Conservation (phyloP, 768 basidiomycete species). For the Hygrophorus russula region DNA sequence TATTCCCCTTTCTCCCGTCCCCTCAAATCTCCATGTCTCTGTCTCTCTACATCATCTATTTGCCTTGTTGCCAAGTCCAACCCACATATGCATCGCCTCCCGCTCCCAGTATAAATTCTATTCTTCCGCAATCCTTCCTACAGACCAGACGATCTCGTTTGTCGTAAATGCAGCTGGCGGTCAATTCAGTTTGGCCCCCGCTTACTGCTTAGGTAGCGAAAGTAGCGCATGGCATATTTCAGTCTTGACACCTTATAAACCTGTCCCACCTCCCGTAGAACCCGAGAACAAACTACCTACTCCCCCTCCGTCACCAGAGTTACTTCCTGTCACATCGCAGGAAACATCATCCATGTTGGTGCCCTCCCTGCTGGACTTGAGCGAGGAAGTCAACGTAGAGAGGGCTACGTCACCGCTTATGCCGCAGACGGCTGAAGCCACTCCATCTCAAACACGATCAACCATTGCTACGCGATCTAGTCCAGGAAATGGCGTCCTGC, state of each 20-base stretch:
- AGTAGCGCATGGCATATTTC: constrained; percentile 19
- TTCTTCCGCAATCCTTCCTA: constrained; percentile 8
- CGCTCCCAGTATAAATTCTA: constrained; percentile 6
- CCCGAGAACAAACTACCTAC: constrained; percentile 19
- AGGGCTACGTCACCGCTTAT: too few species aligned
- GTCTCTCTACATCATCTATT: constrained; percentile 6
- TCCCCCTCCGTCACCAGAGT: constrained; percentile 26
- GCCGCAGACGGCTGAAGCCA: too few species aligned
- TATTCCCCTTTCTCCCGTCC: constrained; percentile 7
- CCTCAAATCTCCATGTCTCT: neutral
- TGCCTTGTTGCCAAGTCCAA: constrained; percentile 4
- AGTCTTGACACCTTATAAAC: constrained; percentile 20
- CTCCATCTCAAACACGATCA: too few species aligned
- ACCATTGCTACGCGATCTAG: too few species aligned
- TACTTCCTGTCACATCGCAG: constrained; percentile 11
- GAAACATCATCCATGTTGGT: constrained; percentile 7
- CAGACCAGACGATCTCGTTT: constrained; percentile 12
- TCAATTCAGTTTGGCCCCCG: constrained; percentile 18
- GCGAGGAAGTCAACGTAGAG: neutral
- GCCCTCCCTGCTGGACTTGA: constrained; percentile 10
- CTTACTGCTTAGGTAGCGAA: constrained; percentile 12
- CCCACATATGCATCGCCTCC: constrained; percentile 11
- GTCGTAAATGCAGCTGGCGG: constrained; percentile 16
- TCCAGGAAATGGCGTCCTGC: too few species aligned
- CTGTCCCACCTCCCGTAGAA: constrained; percentile 8